Base-by-base conservation (phyloP, 331 rosid genomes). In the Ulmus americana region DNA sequence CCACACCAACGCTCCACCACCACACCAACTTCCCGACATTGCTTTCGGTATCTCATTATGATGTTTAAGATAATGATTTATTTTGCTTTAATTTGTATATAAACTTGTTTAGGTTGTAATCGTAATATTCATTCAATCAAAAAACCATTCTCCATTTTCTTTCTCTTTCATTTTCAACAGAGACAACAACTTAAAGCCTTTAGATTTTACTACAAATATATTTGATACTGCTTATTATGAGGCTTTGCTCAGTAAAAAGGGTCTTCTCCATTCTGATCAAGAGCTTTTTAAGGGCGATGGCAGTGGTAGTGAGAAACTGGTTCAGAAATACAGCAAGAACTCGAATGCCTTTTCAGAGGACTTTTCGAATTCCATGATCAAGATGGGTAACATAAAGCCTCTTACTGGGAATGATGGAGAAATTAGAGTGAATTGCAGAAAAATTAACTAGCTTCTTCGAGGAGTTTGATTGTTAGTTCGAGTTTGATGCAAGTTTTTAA, bases 321-420 rank as follows among this genome's bases (percentile, higher is more conserved):
- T 87, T 71, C 8, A 35, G 15, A 18, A 35, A 0, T 86, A 87
- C 9, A 77, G 80, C 14, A 0, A 43, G 0, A 10, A 75, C n/a
- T 64, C 65, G 9, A 0, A 6, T 13, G 70, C 49, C 35, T 84
- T 87, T 47, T 73, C 76, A 3, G 53, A 3, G 15, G 86, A 84
- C 47, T 86, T 86, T 61, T 76, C 74, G 16, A 60, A 18, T 71
- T 84, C 95, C 39, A 73, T 84, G 84, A 71, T 87, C 64, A 84
- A 84, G 75, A 84, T 87, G 90, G 88, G 95, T 8, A 84, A 84
- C 39, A 39, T 84, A 1, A 86, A 77, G 44, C 86, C 88, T 57
- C 88, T 84, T 40, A 80, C 77, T 1, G 84, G 90, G n/a, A 46
- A 4, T 22, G 7, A 44, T 0, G 95, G 95, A 43, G 88, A 87